These are phyloP conservation scores for Pythium coloratum DNA, from an alignment of 352 stramenopile genomes.

Conservation along the genomic window DNA sequence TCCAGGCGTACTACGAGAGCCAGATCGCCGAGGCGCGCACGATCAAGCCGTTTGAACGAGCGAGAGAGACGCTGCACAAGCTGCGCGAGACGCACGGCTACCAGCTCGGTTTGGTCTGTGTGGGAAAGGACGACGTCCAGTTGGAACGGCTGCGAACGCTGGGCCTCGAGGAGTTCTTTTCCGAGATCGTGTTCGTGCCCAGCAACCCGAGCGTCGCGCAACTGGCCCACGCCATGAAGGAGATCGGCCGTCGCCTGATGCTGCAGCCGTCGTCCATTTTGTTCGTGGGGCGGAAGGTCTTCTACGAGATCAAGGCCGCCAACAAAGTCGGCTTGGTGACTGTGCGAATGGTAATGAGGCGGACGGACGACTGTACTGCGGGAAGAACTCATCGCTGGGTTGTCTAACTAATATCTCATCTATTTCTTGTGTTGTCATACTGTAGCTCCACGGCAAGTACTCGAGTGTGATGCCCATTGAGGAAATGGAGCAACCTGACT, in stretches of 20 bases:
- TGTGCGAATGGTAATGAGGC: conserved; percentile 55
- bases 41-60: conserved; percentile 63
- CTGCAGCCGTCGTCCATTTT: conserved; percentile 73
- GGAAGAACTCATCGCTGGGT: conserved; percentile 4
- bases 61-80: conserved; percentile 51
- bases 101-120: conserved; percentile 65
- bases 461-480: conserved; percentile 84
- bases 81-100: conserved; percentile 54
- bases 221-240: conserved; percentile 75
- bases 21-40: conserved; percentile 66
- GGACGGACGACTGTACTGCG: not conserved
- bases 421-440: conserved; percentile 9
- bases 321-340: conserved; percentile 81
- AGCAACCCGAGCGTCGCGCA: conserved; percentile 63
- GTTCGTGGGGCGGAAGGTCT: conserved; percentile 82
- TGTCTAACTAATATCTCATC: conserved; percentile 13
- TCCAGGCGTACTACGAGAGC: conserved; percentile 77
- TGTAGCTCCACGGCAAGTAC: conserved; percentile 83
- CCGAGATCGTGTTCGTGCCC: conserved; percentile 61
- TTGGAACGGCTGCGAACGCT: conserved; percentile 72
- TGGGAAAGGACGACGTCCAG: conserved; percentile 75
- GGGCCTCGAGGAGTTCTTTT: conserved; percentile 61
- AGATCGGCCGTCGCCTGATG: conserved; percentile 57
- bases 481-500: conserved; percentile 78
- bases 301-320: conserved; percentile 86